Evolutionary conservation across 805 yeast genomes (phyloP).

Genomic region (Brettanomyces custersianus): DNA sequence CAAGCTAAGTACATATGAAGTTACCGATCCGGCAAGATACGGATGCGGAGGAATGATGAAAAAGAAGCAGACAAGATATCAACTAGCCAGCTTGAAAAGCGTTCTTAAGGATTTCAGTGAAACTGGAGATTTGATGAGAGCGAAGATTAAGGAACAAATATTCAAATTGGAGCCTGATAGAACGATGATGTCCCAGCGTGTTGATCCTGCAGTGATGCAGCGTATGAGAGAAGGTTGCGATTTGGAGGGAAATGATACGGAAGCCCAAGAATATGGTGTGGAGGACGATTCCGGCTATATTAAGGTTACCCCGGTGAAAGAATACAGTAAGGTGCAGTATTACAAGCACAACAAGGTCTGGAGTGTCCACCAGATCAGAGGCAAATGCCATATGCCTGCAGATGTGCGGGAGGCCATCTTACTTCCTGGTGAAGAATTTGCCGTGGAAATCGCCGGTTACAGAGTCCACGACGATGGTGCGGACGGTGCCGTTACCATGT

Average conservation of each 20-base stretch:
- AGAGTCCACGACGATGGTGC: constrained; percentile 1
- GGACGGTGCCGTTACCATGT: background rate
- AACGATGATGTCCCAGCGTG: background rate
- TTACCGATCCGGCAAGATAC: background rate
- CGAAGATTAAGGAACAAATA: constrained; percentile 2
- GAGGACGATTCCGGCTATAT: too few relatives aligned
- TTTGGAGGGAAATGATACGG: background rate
- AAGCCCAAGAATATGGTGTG: too few relatives aligned
- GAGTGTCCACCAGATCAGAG: background rate
- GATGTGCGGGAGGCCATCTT: background rate
- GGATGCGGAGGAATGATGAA: constrained; percentile 1
- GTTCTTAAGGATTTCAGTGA: background rate
- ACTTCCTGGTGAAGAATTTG: constrained; percentile 1
- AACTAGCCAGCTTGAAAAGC: constrained; percentile 1
- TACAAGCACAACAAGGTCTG: constrained; percentile 1
- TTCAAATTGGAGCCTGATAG: constrained; percentile 1
- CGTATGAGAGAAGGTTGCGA: constrained; percentile 1
- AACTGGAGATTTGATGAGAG: background rate
- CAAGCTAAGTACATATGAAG: background rate
- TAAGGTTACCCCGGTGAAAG: background rate
- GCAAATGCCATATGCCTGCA: constrained; percentile 3
- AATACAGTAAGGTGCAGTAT: background rate
- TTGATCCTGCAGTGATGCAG: background rate
- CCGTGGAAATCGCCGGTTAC: constrained; percentile 1
- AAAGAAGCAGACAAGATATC: background rate